phyloP scores from a whole-genome alignment of 352 stramenopile species.

The Pythium oligandrum region DNA sequence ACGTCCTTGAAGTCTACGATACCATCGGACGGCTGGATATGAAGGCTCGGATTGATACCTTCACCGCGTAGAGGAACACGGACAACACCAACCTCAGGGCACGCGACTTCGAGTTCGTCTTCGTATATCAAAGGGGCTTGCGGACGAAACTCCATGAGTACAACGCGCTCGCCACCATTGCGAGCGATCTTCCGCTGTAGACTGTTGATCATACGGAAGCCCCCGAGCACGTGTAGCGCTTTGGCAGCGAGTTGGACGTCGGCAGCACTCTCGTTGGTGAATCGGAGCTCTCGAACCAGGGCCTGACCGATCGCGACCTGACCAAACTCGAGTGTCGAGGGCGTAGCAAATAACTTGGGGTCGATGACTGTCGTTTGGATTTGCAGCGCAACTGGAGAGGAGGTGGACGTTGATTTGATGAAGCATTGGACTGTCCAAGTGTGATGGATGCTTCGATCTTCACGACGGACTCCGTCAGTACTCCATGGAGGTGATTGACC shows the following conservation, averaged over 20 bases:
- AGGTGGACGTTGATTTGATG: not conserved
- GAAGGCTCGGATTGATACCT: slow-evolving; percentile 76
- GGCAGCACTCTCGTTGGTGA: slow-evolving; percentile 43
- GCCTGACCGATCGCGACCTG: slow-evolving; percentile 84
- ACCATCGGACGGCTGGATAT: slow-evolving; percentile 55
- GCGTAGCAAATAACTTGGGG: slow-evolving; percentile 37
- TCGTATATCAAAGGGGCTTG: slow-evolving; percentile 45
- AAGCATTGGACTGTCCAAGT: slow-evolving; percentile 79
- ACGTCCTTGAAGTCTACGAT: slow-evolving; percentile 66
- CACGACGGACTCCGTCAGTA: slow-evolving; percentile 15
- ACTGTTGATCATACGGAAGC: slow-evolving; percentile 78
- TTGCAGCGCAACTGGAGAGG: slow-evolving; percentile 34
- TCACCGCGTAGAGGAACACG: slow-evolving; percentile 44
- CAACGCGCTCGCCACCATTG: slow-evolving; percentile 16
- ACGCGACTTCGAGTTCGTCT: slow-evolving; percentile 65
- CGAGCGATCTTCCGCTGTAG: slow-evolving; percentile 36
- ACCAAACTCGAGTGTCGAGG: slow-evolving; percentile 63
- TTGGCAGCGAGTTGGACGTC: slow-evolving; percentile 40
- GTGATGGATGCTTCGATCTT: slow-evolving; percentile 71
- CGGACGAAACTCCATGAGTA: slow-evolving; percentile 72
- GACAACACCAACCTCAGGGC: slow-evolving; percentile 22
- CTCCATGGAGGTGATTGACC: slow-evolving; percentile 10
- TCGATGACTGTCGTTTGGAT: slow-evolving; percentile 62
- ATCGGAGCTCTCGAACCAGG: slow-evolving; percentile 42
- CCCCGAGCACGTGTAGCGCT: slow-evolving; percentile 74